Base-by-base conservation (phyloP, 305 asterid species). In the Withania somnifera region DNA sequence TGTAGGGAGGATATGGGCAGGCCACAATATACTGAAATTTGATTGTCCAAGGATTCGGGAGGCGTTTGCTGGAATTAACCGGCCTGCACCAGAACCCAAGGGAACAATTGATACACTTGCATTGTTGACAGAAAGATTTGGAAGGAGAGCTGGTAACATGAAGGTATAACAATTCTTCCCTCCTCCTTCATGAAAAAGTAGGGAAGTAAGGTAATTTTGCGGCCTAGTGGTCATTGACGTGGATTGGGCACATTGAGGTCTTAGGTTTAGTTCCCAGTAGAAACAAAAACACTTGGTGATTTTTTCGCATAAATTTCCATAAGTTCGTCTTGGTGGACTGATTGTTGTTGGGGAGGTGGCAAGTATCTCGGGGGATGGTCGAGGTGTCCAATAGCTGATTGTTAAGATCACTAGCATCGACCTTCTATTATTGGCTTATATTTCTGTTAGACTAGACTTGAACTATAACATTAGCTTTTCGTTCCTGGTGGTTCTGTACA, bases 141-240 rank as follows among this genome's bases (percentile, higher is more conserved):
- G 98, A 63, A 94, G 97, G 87, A 90, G 98, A 89, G 98, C 99
- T 82, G 99, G 98, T 60, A 90, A 93, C 84, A 94, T 94, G 99
- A 94, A 95, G 98, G 99, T 94, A 83, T 36, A 64, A 7, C 64
- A 17, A 17, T 47, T 76, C 45, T 71, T 73, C 30, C 6, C 34
- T 24, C 20, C 34, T 38, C n/a, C 52, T 68, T 63, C 83, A 28
- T 36, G 52, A 50, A 61, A 50, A 28, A n/a, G 26, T n/a, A 63
- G 76, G 60, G 7, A 64, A 80, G 32, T 28, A 50, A 63, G 30
- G n/a, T 19, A 26, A 50, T n/a, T 45, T 80, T 20, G 38, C n/a
- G n/a, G n/a, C n/a, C n/a, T n/a, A n/a, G n/a, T n/a, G n/a, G n/a
- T n/a, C n/a, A n/a, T n/a, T n/a, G n/a, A n/a, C n/a, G n/a, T n/a